Percentiles rank a stretch among this genome's conserved stretches.
Conservation (phyloP, 768 basidiomycete genomes). For the Cystofilobasidium macerans region DNA sequence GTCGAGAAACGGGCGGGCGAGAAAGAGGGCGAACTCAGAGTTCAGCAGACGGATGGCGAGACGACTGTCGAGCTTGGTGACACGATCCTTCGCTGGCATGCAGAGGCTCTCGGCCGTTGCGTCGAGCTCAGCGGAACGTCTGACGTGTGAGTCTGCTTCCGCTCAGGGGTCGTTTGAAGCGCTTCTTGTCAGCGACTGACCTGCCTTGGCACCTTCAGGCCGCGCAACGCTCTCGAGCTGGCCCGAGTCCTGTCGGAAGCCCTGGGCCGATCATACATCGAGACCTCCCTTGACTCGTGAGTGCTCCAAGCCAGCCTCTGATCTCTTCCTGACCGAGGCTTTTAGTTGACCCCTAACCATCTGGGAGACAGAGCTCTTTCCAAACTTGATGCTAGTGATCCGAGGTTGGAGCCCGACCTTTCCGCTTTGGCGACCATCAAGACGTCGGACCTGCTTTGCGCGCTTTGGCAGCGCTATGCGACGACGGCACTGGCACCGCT, state of each 20-base stretch:
- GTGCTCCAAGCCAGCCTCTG: constrained; percentile 35
- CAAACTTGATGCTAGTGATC: constrained; percentile 60
- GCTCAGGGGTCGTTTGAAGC: no score
- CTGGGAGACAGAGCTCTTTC: constrained; percentile 49
- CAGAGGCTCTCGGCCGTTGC: constrained; percentile 87
- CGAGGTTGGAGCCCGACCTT: constrained; percentile 68
- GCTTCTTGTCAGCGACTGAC: neutral
- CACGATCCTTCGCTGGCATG: constrained; percentile 93
- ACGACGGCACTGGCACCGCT: constrained; percentile 81
- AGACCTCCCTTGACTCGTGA: constrained; percentile 84
- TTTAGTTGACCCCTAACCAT: neutral
- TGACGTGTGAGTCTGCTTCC: constrained; percentile 86
- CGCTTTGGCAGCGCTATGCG: constrained; percentile 94
- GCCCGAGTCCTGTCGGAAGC: constrained; percentile 76
- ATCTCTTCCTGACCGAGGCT: neutral
- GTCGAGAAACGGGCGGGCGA: constrained; percentile 41
- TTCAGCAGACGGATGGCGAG: constrained; percentile 63
- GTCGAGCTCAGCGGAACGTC: constrained; percentile 71
- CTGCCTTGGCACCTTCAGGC: constrained; percentile 42
- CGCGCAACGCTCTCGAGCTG: constrained; percentile 76
- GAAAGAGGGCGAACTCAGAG: constrained; percentile 54
- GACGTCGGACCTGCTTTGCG: constrained; percentile 72
- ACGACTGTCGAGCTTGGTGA: constrained; percentile 67
- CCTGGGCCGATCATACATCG: constrained; percentile 71
- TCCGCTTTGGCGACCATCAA: constrained; percentile 55